Evolutionary conservation across 2,329 filamentous ascomycete genomes (phyloP).

Genomic region (Aspergillus alliaceus): DNA sequence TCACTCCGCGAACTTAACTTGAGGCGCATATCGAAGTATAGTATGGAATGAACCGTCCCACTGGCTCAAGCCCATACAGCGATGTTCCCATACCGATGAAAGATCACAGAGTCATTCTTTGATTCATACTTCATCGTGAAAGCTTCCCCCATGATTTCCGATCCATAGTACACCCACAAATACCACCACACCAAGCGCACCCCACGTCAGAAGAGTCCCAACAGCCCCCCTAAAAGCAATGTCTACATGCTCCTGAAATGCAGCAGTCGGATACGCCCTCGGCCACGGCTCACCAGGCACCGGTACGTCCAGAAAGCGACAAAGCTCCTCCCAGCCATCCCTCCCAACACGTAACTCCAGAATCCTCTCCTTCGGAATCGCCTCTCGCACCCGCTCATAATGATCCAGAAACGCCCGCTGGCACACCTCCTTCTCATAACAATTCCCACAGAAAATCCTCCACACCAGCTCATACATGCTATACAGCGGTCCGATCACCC

Average conservation of each 20-base stretch:
- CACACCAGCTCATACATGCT: constrained; percentile 9
- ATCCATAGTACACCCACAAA: neutral
- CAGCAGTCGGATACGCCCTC: neutral
- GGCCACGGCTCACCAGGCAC: constrained; percentile 21
- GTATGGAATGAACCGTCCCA: too few species aligned
- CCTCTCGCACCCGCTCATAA: constrained; percentile 18
- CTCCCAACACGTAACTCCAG: constrained; percentile 28
- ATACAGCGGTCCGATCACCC: constrained; percentile 18
- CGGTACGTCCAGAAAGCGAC: constrained; percentile 40
- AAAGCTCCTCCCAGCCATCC: constrained; percentile 48
- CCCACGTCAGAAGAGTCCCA: neutral
- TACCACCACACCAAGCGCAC: neutral
- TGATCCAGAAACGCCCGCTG: constrained; percentile 17
- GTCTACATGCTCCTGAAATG: neutral
- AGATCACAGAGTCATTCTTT: too few species aligned
- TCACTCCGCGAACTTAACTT: too few species aligned
- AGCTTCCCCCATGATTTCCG: neutral
- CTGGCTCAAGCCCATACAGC: too few species aligned
- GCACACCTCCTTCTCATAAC: constrained; percentile 14
- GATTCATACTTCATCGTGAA: neutral
- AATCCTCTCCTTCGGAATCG: constrained; percentile 22
- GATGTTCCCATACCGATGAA: too few species aligned
- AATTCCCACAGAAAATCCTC: constrained; percentile 14
- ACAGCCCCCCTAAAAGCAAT: neutral
- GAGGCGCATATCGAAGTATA: too few species aligned